Conservation (phyloP, 1,139 yeast genomes). For the Geotrichum carabidarum region DNA sequence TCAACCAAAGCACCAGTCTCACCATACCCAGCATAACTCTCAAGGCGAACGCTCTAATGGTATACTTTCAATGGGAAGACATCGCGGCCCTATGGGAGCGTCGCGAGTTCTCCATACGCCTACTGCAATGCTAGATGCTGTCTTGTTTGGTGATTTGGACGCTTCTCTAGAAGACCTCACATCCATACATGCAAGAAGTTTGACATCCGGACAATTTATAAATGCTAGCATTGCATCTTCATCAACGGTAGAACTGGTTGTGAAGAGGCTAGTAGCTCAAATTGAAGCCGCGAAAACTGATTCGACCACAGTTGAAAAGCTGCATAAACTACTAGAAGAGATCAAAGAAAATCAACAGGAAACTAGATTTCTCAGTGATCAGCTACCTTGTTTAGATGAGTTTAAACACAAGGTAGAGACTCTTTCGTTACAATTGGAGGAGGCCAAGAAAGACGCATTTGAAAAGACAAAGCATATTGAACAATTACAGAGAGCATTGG, state of each 20-base stretch:
- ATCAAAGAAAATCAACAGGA: constrained; percentile 27
- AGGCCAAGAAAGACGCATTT: neutral
- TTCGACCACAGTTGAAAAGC: constrained; percentile 42
- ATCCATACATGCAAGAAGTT: constrained; percentile 51
- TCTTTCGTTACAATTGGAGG: constrained; percentile 15
- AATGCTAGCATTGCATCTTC: constrained; percentile 57
- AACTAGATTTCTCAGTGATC: constrained; percentile 1
- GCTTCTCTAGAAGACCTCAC: constrained; percentile 56
- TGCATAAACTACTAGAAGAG: constrained; percentile 37
- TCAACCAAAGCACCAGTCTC: neutral
- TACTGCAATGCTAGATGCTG: constrained; percentile 52
- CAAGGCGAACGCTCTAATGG: neutral
- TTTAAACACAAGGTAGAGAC: neutral
- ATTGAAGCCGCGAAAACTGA: constrained; percentile 45
- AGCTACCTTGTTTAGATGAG: constrained; percentile 1
- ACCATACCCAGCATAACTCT: neutral
- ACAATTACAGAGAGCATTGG: neutral
- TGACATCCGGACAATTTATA: constrained; percentile 56
- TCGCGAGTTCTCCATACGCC: neutral
- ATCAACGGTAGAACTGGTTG: constrained; percentile 47
- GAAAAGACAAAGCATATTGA: constrained; percentile 1
- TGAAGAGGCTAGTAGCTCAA: constrained; percentile 44
- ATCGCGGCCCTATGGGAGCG: neutral
- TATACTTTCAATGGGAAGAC: neutral
- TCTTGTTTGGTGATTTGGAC: constrained; percentile 73